Evolutionary conservation across 805 yeast species (phyloP).

Genomic region (Saccharomycopsis sp.): DNA sequence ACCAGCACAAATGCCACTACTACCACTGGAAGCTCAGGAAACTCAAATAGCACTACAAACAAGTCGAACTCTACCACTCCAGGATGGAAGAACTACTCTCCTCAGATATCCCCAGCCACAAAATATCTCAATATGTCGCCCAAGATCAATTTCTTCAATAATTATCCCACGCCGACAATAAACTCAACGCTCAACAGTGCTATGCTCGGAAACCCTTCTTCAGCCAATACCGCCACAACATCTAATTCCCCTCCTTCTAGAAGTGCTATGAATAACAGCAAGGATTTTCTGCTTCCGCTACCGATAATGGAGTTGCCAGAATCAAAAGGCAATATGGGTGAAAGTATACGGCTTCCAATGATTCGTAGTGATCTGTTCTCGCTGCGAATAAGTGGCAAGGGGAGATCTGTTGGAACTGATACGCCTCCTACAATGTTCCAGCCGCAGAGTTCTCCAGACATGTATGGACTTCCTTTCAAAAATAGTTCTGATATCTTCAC

Average conservation of each 20-base stretch:
- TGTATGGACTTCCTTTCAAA: slow-evolving; percentile 3
- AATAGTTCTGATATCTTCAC: slow-evolving; percentile 11
- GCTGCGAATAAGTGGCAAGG: neutral
- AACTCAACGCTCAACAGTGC: slow-evolving; percentile 21
- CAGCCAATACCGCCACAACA: neutral
- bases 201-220: neutral
- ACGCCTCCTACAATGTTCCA: slow-evolving; percentile 1
- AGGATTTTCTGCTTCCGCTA: slow-evolving; percentile 15
- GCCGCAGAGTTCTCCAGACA: neutral
- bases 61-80: neutral
- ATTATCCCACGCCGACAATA: slow-evolving; percentile 1
- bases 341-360: neutral
- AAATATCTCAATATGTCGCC: slow-evolving; percentile 15
- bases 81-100: slow-evolving; percentile 14
- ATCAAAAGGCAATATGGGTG: neutral
- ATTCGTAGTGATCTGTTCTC: slow-evolving; percentile 1
- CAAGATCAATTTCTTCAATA: neutral
- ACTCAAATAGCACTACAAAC: neutral
- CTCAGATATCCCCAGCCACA: slow-evolving; percentile 16
- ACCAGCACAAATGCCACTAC: neutral
- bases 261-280: slow-evolving; percentile 19
- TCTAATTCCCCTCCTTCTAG: neutral
- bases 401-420: neutral
- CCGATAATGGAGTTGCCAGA: slow-evolving; percentile 19
- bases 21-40: neutral